Evolutionary conservation across 768 basidiomycete species (phyloP), one percentile per base, ranked within the genome.

Genomic region (Pleurotus eryngii): DNA sequence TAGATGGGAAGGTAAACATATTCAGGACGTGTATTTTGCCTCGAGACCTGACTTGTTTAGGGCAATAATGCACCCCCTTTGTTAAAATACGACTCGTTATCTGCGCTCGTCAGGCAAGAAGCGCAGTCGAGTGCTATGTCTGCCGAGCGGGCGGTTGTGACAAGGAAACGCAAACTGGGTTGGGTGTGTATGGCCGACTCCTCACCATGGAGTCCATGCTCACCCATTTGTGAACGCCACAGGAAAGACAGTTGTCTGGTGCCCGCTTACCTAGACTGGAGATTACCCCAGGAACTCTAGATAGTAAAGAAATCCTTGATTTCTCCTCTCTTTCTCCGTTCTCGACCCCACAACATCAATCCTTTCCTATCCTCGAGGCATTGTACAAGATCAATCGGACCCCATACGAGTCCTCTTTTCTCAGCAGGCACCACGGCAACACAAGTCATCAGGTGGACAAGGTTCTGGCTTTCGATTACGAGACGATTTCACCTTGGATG

Each of bases 401-500:
- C 7, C 83, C 79, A 2, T 90, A 84, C 67, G 76, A 78, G 57
- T 73, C 68, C 58, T 90, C 89, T 0, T 90, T 92, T 60, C 69
- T 84, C 37, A 83, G 85, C 48, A 83, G 90, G 12, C 65, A 90
- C 11, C 68, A 69, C 42, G 70, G 60, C 49, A 61, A 65, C 38
- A 56, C 60, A 12, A 63, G 63, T 9, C 70, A 73, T 37, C 51
- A 22, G 24, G 64, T 71, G 9, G 73, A 70, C 3, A 64, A 80
- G 26, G 76, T 91, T 40, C 24, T 54, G 15, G 77, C 83, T 8
- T 73, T 85, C 22, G 89, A 92, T 68, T 92, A 88, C 89, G 84
- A 88, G 66, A 83, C 81, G 3, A 72, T 72, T 40, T 70, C 89
- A 3, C 83, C 87, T 0, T 92, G 91, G 91, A 85, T 86, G 78